These are phyloP conservation scores for Fereydounia khargensis DNA, from an alignment of 1,284 basidiomycete genomes.

Conservation along the genomic window DNA sequence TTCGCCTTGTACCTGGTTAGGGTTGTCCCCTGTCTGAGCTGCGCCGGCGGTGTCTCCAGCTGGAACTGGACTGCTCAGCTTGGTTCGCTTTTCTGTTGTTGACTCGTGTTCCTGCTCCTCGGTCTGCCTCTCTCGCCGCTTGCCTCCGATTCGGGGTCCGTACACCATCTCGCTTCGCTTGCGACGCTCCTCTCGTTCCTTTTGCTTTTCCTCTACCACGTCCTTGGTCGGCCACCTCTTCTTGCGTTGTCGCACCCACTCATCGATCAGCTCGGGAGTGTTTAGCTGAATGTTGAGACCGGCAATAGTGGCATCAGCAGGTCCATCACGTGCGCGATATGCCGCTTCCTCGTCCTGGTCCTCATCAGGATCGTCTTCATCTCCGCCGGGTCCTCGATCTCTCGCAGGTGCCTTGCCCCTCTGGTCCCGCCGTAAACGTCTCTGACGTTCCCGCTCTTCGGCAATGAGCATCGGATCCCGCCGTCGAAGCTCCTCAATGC, in stretches of 20 bases:
- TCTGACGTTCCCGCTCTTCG: conserved; percentile 38
- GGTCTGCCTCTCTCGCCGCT: too few species aligned
- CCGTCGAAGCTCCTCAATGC: conserved; percentile 39
- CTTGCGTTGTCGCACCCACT: conserved; percentile 53
- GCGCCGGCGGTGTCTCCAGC: too few species aligned
- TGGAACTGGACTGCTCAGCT: too few species aligned
- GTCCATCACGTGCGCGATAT: conserved; percentile 28
- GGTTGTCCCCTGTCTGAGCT: too few species aligned
- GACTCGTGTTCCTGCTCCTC: too few species aligned
- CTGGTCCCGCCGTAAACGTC: conserved; percentile 11
- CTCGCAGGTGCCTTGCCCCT: conserved; percentile 1
- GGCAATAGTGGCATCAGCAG: conserved; percentile 43
- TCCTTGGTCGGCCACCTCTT: conserved; percentile 49
- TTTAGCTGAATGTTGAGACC: conserved; percentile 53
- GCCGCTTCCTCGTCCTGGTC: conserved; percentile 2
- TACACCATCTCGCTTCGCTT: conserved; percentile 17
- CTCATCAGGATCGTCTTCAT: neutral
- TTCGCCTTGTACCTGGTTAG: too few species aligned
- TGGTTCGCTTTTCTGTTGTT: too few species aligned
- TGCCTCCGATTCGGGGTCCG: too few species aligned
- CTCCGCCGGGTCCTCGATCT: neutral
- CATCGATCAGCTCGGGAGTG: conserved; percentile 50
- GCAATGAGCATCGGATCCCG: conserved; percentile 47
- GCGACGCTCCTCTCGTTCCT: conserved; percentile 26
- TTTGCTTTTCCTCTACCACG: conserved; percentile 39